These are phyloP conservation scores for Microbotryum violaceum DNA, from an alignment of 1,284 basidiomycete genomes.

Conservation along the genomic window DNA sequence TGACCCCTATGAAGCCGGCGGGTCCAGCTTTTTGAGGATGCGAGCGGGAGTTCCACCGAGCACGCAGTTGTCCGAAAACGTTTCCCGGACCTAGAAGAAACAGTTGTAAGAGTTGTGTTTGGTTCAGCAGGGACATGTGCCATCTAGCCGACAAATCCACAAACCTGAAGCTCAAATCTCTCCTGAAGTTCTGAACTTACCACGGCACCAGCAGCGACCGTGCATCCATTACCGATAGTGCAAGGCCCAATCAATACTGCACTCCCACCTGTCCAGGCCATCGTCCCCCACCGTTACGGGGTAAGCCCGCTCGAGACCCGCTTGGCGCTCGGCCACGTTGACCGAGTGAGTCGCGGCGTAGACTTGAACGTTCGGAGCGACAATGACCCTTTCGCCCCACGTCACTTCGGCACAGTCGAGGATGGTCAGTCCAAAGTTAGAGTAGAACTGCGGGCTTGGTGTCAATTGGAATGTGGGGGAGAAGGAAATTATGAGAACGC, in stretches of 20 bases:
- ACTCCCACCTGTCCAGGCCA: constrained; percentile 30
- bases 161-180: too few relatives aligned
- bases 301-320: constrained; percentile 33
- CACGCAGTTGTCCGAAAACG: constrained; percentile 23
- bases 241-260: constrained; percentile 24
- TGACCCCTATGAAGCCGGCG: neutral
- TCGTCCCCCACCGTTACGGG: constrained; percentile 34
- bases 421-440: constrained; percentile 29
- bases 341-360: constrained; percentile 32
- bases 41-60: constrained; percentile 22
- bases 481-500: neutral
- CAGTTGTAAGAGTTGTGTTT: too few relatives aligned
- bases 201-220: constrained; percentile 25
- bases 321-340: constrained; percentile 24
- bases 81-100: constrained; percentile 15
- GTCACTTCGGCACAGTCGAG: constrained; percentile 22
- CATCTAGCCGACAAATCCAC: too few relatives aligned
- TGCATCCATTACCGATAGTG: constrained; percentile 19
- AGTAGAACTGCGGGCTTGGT: constrained; percentile 14
- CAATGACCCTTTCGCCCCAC: constrained; percentile 20
- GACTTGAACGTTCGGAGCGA: constrained; percentile 31
- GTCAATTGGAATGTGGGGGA: neutral
- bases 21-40: constrained; percentile 16
- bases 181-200: neutral
- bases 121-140: too few relatives aligned